Evolutionary conservation across 768 basidiomycete species (phyloP).

Genomic region (Hemileccinum rubropunctum): DNA sequence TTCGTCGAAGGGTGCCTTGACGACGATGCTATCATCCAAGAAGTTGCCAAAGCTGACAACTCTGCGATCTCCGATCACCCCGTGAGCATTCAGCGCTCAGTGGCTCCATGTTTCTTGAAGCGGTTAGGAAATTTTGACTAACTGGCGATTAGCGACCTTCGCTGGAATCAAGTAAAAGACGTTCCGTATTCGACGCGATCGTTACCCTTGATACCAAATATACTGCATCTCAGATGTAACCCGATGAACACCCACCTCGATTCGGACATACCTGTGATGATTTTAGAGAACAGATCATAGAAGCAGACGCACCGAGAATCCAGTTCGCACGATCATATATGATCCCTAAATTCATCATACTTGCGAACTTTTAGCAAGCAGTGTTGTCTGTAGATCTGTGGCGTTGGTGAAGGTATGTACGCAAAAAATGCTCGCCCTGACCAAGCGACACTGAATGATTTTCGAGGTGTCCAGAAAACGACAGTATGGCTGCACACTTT

Average conservation of each 20-base stretch:
- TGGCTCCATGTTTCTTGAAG: not conserved
- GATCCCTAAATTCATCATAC: not conserved
- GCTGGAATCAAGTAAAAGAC: slow-evolving; percentile 36
- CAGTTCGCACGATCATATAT: slow-evolving; percentile 43
- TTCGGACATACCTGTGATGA: slow-evolving; percentile 29
- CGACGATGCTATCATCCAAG: slow-evolving; percentile 35
- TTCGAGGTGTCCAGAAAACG: slow-evolving; percentile 35
- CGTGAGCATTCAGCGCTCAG: slow-evolving; percentile 25
- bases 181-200: not conserved
- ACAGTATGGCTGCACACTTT: slow-evolving; percentile 39
- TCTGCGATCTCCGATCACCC: slow-evolving; percentile 40
- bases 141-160: slow-evolving; percentile 32
- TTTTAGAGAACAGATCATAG: slow-evolving; percentile 29
- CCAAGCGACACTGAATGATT: not conserved
- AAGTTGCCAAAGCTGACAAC: slow-evolving; percentile 36
- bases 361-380: not conserved
- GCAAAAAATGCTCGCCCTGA: not conserved
- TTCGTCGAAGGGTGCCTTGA: slow-evolving; percentile 40
- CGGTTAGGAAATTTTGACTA: not conserved
- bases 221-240: slow-evolving; percentile 21
- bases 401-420: slow-evolving; percentile 37
- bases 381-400: slow-evolving; percentile 36
- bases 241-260: slow-evolving; percentile 32
- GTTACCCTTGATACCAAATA: not conserved
- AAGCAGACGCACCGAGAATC: slow-evolving; percentile 39